Percentiles rank a stretch among this genome's conserved stretches.
Evolutionary conservation across 345 rosid genomes (phyloP).

Genomic region (Murraya koenigii): DNA sequence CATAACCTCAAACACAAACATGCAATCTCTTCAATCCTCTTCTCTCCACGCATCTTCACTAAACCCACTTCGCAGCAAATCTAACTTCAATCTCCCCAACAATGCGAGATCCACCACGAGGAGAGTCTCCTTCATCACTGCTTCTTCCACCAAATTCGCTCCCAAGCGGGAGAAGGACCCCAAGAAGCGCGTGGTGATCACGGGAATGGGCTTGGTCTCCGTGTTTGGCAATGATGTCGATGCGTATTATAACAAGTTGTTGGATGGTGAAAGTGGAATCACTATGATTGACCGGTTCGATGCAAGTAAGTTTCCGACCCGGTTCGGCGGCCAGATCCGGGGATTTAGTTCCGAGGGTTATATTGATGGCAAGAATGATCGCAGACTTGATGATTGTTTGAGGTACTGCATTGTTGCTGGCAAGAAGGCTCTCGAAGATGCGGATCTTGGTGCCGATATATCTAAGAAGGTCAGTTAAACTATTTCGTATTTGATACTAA

Average conservation of each 20-base stretch:
- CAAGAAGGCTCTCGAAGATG: conserved; percentile 87
- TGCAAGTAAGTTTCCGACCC: conserved; percentile 91
- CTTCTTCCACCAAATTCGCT: conserved; percentile 52
- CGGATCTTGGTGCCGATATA: conserved; percentile 81
- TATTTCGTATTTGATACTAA: not conserved
- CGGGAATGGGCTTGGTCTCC: conserved; percentile 96
- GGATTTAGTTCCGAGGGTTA: conserved; percentile 79
- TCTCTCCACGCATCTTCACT: conserved; percentile 60
- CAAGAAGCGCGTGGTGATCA: conserved; percentile 88
- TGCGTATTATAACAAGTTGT: conserved; percentile 72
- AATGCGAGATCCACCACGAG: conserved; percentile 29
- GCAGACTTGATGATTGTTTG: conserved; percentile 94
- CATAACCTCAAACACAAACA: conserved; percentile 30
- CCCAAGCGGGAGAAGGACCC: conserved; percentile 97
- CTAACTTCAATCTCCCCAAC: conserved; percentile 13
- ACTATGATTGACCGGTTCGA: conserved; percentile 87
- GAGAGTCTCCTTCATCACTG: conserved; percentile 44
- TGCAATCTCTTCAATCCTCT: conserved; percentile 71
- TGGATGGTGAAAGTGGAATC: conserved; percentile 93
- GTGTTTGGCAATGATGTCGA: conserved; percentile 94
- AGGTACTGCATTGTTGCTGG: conserved; percentile 98
- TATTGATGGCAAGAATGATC: conserved; percentile 93
- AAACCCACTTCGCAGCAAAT: conserved; percentile 43
- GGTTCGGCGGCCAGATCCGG: conserved; percentile 97
- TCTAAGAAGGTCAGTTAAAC: conserved; percentile 48